Evolutionary conservation across 2,329 filamentous ascomycete species (phyloP), one percentile per base, ranked within the genome.

Genomic region (Stagonosporopsis rhizophila): DNA sequence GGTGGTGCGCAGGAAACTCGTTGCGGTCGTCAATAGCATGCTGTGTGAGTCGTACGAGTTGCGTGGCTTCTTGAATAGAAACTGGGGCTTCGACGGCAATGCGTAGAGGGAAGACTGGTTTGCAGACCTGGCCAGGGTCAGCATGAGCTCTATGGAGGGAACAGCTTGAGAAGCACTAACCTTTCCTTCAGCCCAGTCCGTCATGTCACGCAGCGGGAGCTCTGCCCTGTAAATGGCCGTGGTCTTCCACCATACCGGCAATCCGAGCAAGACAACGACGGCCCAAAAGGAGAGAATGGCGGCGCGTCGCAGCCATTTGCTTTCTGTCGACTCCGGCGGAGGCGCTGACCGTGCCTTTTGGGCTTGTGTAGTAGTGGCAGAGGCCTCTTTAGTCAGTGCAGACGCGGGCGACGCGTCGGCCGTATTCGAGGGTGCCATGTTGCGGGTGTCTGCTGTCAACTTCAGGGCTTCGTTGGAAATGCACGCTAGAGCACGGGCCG

Each of bases 231-330:
- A 93, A 52, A 98, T 96, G 0, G 90, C 89, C 4, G 95, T 99
- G 0, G 95, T 98, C 75, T 87, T 88, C 87, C 92, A 96, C 95
- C 95, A 99, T 84, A 96, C 89, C 54, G 95, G 95, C 63, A 99
- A 76, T 2, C 95, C 95, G 6, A 99, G 79, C 27, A 89, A 84
- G 6, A 96, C 74, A 6, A 96, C 91, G 34, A 98, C 87, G 5
- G 87, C 80, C 95, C 95, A 99, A 77, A 97, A 98, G 8, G 94
- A 94, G 59, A 90, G 75, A 60, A 99, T 87, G 46, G 98, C 89
- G 60, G 82, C 82, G 44, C 86, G 85, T 51, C 95, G 88, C 55
- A 89, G 85, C 71, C 85, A 85, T 47, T 89, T 81, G 61, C 89
- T 87, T 64, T 88, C 83, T 19, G 84, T 78, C 61, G 86, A 89